Percentiles rank a stretch among this genome's conserved stretches.
phyloP scores from a whole-genome alignment of 768 basidiomycete species.

The Xerocomellus chrysenteron region DNA sequence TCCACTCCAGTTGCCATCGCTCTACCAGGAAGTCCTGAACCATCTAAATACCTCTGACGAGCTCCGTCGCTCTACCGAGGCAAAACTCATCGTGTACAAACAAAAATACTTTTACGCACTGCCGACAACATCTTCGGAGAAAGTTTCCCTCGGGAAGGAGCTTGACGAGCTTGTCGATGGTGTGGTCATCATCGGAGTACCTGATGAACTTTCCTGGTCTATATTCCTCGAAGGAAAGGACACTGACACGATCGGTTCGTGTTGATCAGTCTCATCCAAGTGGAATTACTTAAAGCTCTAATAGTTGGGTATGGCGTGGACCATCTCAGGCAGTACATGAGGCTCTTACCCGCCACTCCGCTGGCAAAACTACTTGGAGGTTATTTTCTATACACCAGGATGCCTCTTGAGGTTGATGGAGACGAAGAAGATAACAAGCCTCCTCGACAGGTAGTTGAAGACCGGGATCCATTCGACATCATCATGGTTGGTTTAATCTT shows the following conservation, averaged over 20 bases:
- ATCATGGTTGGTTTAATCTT: constrained; percentile 52
- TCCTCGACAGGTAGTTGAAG: constrained; percentile 22
- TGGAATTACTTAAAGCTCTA: constrained; percentile 1
- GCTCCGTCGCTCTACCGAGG: constrained; percentile 73
- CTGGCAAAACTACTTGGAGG: constrained; percentile 59
- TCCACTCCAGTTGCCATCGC: constrained; percentile 54
- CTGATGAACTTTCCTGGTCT: constrained; percentile 83
- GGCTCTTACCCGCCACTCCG: constrained; percentile 60
- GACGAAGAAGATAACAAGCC: constrained; percentile 19
- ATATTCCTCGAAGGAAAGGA: constrained; percentile 75
- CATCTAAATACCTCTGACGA: constrained; percentile 80
- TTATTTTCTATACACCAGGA: constrained; percentile 64
- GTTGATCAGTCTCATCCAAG: constrained; percentile 1
- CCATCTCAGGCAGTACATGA: constrained; percentile 58
- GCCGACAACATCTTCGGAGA: constrained; percentile 43
- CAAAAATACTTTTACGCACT: constrained; percentile 61
- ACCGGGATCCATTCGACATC: constrained; percentile 54
- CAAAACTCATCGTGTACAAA: constrained; percentile 68
- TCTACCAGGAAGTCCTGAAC: constrained; percentile 79
- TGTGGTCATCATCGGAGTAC: constrained; percentile 69
- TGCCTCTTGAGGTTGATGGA: constrained; percentile 42
- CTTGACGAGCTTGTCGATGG: constrained; percentile 74
- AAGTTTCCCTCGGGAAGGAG: constrained; percentile 52
- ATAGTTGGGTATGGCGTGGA: constrained; percentile 62
- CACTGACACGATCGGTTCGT: constrained; percentile 61